phyloP scores from a whole-genome alignment of 2,329 filamentous ascomycete species.

The Trichoderma harzianum region DNA sequence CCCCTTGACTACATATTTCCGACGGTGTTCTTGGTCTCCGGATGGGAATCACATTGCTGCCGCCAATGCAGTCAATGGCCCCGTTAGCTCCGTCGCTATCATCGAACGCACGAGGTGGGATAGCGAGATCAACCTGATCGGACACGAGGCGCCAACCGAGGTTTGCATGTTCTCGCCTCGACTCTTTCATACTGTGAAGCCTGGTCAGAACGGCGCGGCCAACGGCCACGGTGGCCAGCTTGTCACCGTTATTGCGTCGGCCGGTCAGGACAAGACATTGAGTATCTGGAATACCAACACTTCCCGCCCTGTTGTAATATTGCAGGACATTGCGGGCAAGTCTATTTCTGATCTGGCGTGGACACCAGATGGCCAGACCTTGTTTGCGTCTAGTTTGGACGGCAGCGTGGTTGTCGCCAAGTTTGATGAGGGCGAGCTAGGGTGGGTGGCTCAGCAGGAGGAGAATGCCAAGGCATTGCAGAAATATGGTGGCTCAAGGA shows the following conservation, averaged over 20 bases:
- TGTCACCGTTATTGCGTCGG: constrained; percentile 94
- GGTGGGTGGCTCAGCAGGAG: constrained; percentile 78
- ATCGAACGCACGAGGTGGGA: constrained; percentile 92
- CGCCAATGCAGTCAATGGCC: constrained; percentile 94
- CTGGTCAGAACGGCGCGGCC: constrained; percentile 49
- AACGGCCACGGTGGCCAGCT: constrained; percentile 45
- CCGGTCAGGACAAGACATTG: constrained; percentile 92
- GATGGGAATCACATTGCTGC: constrained; percentile 97
- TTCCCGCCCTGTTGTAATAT: constrained; percentile 82
- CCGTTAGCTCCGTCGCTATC: constrained; percentile 94
- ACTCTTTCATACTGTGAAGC: constrained; percentile 74
- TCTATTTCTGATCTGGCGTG: constrained; percentile 92
- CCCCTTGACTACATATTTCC: constrained; percentile 93
- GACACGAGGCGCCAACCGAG: constrained; percentile 94
- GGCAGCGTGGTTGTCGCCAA: constrained; percentile 78
- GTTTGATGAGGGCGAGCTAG: constrained; percentile 84
- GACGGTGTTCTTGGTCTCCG: constrained; percentile 94
- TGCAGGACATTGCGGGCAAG: constrained; percentile 84
- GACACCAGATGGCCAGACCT: constrained; percentile 83
- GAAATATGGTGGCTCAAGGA: constrained; percentile 85
- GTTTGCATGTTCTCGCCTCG: constrained; percentile 96
- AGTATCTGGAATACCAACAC: constrained; percentile 98
- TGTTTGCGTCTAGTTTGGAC: constrained; percentile 85
- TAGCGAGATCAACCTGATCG: constrained; percentile 94
- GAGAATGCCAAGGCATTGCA: constrained; percentile 92